A percentile compares a stretch with the other conserved stretches of the same genome.
Conservation (phyloP, 108 stramenopile species). For the Schizochytrium sp. region DNA sequence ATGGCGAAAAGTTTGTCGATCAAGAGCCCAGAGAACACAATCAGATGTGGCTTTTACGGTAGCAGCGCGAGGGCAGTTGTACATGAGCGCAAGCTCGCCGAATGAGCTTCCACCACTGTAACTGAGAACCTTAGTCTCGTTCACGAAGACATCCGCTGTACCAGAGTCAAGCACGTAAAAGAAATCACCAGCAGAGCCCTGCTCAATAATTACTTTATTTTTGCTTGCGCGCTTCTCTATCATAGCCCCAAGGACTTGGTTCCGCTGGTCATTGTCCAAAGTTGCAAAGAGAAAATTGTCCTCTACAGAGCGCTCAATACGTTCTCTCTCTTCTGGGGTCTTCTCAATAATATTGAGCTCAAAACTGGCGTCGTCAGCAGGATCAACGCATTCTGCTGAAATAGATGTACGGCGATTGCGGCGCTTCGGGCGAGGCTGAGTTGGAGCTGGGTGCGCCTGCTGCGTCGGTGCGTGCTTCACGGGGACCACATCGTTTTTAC, state of each 20-base stretch:
- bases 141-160: conserved; percentile 77
- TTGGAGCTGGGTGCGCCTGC: not conserved
- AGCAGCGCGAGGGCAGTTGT: conserved; percentile 91
- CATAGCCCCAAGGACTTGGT: conserved; percentile 81
- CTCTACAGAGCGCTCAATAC: conserved; percentile 15
- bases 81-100: conserved; percentile 92
- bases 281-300: conserved; percentile 75
- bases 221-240: conserved; percentile 67
- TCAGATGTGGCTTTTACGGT: conserved; percentile 78
- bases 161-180: conserved; percentile 77
- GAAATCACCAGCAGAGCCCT: conserved; percentile 77
- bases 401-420: conserved; percentile 18
- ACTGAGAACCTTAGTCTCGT: conserved; percentile 81
- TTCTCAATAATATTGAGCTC: not conserved
- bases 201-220: conserved; percentile 74
- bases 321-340: conserved; percentile 14
- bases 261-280: conserved; percentile 72
- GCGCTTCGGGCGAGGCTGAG: not conserved
- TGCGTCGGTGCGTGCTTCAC: not conserved
- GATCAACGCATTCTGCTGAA: conserved; percentile 39
- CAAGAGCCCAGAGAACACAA: conserved; percentile 79
- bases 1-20: conserved; percentile 83
- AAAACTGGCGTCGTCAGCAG: not conserved
- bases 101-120: conserved; percentile 81
- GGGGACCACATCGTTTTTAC: not conserved